Conservation (phyloP, 805 yeast species). For the Scheffersomyces coipomensis region DNA sequence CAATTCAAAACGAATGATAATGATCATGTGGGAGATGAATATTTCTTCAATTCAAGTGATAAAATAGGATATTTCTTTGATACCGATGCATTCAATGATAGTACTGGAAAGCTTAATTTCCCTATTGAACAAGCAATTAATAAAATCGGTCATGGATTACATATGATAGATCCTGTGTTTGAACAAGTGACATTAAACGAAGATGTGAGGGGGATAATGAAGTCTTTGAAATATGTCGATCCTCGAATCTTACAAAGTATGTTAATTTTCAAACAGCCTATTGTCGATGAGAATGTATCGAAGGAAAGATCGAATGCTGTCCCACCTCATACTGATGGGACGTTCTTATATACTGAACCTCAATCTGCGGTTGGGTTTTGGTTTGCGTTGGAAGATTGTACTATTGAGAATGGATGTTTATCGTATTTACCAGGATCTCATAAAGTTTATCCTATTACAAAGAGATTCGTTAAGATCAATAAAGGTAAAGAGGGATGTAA, state of each 20-base stretch:
- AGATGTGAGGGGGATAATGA: conserved; percentile 49
- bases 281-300: conserved; percentile 4
- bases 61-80: conserved; percentile 71
- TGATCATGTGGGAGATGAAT: conserved; percentile 70
- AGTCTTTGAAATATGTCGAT: conserved; percentile 52
- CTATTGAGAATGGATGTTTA: conserved; percentile 63
- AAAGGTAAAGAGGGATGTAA: conserved; percentile 55
- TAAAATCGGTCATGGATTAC: conserved; percentile 80
- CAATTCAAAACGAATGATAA: conserved; percentile 61
- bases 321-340: conserved; percentile 76
- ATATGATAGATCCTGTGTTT: conserved; percentile 53
- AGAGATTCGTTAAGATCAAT: conserved; percentile 60
- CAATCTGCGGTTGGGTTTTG: conserved; percentile 74
- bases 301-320: conserved; percentile 51
- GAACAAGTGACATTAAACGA: conserved; percentile 50
- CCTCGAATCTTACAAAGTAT: conserved; percentile 76
- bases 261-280: conserved; percentile 77
- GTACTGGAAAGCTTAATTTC: conserved; percentile 50
- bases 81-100: conserved; percentile 58
- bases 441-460: conserved; percentile 50
- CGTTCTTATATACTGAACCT: conserved; percentile 70
- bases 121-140: conserved; percentile 61
- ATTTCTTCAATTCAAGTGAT: conserved; percentile 67
- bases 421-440: conserved; percentile 73
- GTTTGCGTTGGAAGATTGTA: conserved; percentile 79